Percentiles rank a stretch among this genome's conserved stretches.
phyloP scores from a whole-genome alignment of 768 basidiomycete species.

The Panaeolus cyanescens region DNA sequence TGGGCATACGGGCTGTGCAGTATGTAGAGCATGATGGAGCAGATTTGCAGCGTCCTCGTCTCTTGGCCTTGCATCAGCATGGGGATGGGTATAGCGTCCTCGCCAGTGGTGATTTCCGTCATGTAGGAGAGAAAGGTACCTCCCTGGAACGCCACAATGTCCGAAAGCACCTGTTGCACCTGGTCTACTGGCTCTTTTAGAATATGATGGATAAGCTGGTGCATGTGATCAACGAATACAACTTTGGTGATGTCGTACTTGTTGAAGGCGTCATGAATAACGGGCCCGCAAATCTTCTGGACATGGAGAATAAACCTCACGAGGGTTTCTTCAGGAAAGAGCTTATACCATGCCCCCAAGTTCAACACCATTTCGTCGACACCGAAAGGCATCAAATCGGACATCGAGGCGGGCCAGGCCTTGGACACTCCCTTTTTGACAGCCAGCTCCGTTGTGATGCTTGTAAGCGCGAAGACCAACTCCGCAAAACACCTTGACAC shows the following conservation, averaged over 20 bases:
- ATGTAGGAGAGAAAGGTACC: neutral
- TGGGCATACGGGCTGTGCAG: neutral
- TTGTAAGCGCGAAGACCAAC: neutral
- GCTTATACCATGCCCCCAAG: neutral
- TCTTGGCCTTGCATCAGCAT: neutral
- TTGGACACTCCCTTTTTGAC: neutral
- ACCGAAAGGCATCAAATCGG: neutral
- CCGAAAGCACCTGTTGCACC: neutral
- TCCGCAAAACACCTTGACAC: neutral
- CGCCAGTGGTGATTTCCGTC: neutral
- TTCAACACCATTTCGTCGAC: neutral
- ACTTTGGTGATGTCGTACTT: neutral
- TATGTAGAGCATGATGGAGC: neutral
- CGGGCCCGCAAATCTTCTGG: neutral
- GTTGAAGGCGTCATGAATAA: neutral
- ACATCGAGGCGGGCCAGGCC: neutral
- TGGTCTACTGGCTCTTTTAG: too few species aligned
- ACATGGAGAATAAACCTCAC: neutral
- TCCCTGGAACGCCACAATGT: neutral
- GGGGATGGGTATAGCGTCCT: neutral
- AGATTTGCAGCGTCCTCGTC: neutral
- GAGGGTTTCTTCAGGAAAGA: neutral
- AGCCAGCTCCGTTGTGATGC: neutral
- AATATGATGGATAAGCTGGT: neutral
- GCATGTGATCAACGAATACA: neutral